These are phyloP conservation scores for Penicillium steckii DNA, from an alignment of 495 filamentous ascomycete genomes.

Conservation along the genomic window DNA sequence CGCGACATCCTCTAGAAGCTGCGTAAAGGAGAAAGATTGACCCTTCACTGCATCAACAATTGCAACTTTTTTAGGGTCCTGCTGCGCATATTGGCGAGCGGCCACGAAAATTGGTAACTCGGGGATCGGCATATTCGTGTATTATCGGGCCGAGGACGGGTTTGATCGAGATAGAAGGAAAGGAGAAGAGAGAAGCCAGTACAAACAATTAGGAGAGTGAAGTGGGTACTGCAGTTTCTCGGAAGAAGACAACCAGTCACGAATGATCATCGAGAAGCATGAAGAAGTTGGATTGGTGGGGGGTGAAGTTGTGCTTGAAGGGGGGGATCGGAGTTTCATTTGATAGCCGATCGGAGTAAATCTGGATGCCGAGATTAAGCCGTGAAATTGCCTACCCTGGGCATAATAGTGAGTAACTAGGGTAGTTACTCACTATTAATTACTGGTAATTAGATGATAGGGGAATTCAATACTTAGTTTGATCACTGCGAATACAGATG, in stretches of 20 bases:
- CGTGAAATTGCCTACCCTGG: no score
- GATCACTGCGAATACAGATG: no score
- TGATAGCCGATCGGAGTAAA: no score
- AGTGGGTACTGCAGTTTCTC: neutral
- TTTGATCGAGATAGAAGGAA: neutral
- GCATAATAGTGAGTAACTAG: no score
- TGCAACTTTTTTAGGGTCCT: conserved; percentile 66
- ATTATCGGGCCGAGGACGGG: neutral
- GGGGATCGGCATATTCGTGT: conserved; percentile 49
- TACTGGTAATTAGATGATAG: no score
- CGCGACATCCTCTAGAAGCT: conserved; percentile 73
- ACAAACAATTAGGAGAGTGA: neutral
- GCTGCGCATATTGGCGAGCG: conserved; percentile 45
- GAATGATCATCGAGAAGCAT: neutral
- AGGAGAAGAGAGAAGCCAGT: neutral
- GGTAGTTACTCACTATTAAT: no score
- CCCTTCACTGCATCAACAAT: conserved; percentile 72
- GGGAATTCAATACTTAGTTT: no score
- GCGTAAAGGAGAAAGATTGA: conserved; percentile 72
- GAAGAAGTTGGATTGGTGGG: neutral
- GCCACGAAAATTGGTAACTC: conserved; percentile 73
- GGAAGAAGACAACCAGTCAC: neutral
- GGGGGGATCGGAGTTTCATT: no score
- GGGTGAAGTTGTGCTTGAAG: neutral
- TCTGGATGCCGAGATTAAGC: no score